phyloP scores from a whole-genome alignment of 768 basidiomycete genomes.

The Sutorius australiensis region DNA sequence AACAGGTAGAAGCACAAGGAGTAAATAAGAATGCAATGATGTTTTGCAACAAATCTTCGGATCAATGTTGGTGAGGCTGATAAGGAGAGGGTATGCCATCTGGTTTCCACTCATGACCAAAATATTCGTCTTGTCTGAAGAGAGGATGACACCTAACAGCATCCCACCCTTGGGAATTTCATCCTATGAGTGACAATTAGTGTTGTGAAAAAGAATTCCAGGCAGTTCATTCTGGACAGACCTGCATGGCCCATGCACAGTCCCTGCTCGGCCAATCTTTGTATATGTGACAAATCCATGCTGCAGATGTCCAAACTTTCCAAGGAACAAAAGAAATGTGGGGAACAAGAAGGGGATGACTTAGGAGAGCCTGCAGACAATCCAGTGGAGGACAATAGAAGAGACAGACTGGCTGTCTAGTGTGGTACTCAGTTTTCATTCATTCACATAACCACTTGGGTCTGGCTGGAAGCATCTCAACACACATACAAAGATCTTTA shows the following conservation, averaged over 20 bases:
- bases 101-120: neutral
- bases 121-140: neutral
- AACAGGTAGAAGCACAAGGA: neutral
- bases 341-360: too few relatives aligned
- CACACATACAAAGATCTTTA: too few relatives aligned
- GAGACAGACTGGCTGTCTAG: constrained; percentile 14
- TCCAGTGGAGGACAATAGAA: too few relatives aligned
- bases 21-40: neutral
- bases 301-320: too few relatives aligned
- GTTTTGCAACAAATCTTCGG: neutral
- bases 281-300: constrained; percentile 9
- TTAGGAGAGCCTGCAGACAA: too few relatives aligned
- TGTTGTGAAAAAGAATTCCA: too few relatives aligned
- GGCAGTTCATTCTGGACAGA: too few relatives aligned
- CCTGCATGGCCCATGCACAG: constrained; percentile 27
- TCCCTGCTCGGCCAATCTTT: constrained; percentile 8
- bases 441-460: neutral
- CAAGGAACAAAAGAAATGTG: too few relatives aligned
- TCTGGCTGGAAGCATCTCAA: neutral
- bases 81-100: neutral
- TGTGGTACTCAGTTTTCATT: neutral
- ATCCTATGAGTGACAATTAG: neutral
- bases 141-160: neutral
- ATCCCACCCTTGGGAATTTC: neutral
- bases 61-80: neutral